Base-by-base conservation (phyloP, 345 rosid species). In the Salix suchowensis region DNA sequence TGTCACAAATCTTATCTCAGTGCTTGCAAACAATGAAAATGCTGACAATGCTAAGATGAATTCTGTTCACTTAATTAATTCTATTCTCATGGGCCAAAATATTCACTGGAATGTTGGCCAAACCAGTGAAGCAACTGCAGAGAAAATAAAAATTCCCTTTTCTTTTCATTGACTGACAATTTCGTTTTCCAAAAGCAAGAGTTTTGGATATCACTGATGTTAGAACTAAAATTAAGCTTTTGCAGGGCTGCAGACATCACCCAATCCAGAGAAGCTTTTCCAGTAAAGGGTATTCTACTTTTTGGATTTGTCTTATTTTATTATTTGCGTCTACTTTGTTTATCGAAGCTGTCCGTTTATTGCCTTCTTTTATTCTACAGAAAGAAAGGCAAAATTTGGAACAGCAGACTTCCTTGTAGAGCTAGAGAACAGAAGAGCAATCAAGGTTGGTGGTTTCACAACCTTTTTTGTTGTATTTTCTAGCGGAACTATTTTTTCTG, bases 401-500 rank as follows among this genome's bases (percentile, higher is more conserved):
- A 89, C 89, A 0, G 91, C 88, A 24, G 82, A 77, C 72, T 92
- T 84, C 81, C 88, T 91, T 24, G 30, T 92, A 8, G 88, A 88
- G 79, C 87, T 94, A 39, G 96, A 94, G 83, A 87, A 88, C 37
- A 84, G 76, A 81, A 87, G 94, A 80, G 82, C 93, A 15, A 94
- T 94, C 54, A 94, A 94, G 91, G 97, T 91, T 79, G 34, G 75
- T 76, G 77, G 10, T 68, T 81, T 76, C 67, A 73, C 75, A 36
- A 44, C 55, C 18, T 36, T 9, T 28, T 2, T 65, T 7, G 21
- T 23, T 5, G 18, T 32, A 66, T 32, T 30, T 30, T n/a, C 40
- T 66, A 30, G 42, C 34, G 15, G 32, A n/a, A 75, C 69, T 55
- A 42, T 77, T 36, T 71, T 65, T 74, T 69, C 36, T 21, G 9